Evolutionary conservation across 495 filamentous ascomycete species (phyloP).

Genomic region (Aspergillus nidulans): DNA sequence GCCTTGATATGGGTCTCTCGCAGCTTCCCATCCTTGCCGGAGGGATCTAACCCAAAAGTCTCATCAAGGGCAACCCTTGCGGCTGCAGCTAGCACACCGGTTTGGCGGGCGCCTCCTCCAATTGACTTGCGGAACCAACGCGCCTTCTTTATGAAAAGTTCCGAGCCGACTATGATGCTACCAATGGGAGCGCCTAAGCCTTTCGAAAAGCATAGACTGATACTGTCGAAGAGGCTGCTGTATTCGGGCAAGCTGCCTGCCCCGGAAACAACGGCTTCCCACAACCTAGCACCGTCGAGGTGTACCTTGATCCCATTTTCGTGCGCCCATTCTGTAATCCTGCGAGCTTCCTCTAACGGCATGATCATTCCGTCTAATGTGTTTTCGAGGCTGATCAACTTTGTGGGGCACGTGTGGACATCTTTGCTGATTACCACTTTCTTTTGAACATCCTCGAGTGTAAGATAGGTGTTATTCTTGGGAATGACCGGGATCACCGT

Average conservation of each 20-base stretch:
- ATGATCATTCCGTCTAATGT: slow-evolving; percentile 75
- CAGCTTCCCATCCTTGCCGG: slow-evolving; percentile 62
- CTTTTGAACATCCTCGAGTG: slow-evolving; percentile 67
- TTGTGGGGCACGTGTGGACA: slow-evolving; percentile 59
- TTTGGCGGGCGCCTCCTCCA: slow-evolving; percentile 77
- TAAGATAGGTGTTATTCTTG: slow-evolving; percentile 67
- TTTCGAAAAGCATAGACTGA: slow-evolving; percentile 84
- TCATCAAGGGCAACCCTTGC: slow-evolving; percentile 47
- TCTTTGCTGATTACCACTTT: slow-evolving; percentile 38
- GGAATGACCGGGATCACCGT: slow-evolving; percentile 37
- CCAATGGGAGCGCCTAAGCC: slow-evolving; percentile 87
- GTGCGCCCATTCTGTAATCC: slow-evolving; percentile 67
- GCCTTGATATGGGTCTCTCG: slow-evolving; percentile 58
- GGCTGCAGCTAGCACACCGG: slow-evolving; percentile 46
- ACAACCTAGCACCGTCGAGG: slow-evolving; percentile 80
- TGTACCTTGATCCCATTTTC: slow-evolving; percentile 67
- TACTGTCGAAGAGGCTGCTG: slow-evolving; percentile 68
- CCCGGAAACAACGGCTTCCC: slow-evolving; percentile 64
- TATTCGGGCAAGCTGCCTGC: slow-evolving; percentile 64
- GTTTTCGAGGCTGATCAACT: slow-evolving; percentile 80
- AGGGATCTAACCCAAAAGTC: slow-evolving; percentile 57
- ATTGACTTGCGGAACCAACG: slow-evolving; percentile 79
- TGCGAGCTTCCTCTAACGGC: slow-evolving; percentile 63
- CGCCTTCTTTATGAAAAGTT: slow-evolving; percentile 63
- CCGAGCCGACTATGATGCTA: slow-evolving; percentile 66